phyloP scores from a whole-genome alignment of 306 rosid species.

The Notholithocarpus densiflorus region DNA sequence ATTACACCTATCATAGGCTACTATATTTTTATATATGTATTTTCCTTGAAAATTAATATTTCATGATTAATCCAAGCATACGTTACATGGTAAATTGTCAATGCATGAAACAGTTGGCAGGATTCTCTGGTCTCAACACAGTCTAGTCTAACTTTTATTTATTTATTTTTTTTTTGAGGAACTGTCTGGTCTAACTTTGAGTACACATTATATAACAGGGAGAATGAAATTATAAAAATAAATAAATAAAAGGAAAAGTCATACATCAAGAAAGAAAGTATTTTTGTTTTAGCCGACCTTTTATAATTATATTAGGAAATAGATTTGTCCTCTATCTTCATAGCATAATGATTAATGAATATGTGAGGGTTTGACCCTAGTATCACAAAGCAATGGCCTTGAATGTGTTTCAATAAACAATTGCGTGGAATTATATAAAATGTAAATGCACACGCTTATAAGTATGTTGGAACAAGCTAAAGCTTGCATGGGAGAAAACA shows the following conservation, averaged over 20 bases:
- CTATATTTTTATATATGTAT: neutral
- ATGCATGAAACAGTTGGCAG: neutral
- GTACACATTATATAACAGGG: neutral
- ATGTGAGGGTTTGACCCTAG: neutral
- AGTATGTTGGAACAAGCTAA: conserved; percentile 43
- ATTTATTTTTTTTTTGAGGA: too few species aligned
- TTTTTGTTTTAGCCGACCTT: neutral
- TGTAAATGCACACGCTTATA: conserved; percentile 26
- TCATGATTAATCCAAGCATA: neutral
- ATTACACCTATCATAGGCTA: neutral
- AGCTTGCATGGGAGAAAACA: conserved; percentile 62
- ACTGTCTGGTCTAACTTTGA: conserved; percentile 24
- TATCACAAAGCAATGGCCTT: neutral
- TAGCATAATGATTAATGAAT: neutral
- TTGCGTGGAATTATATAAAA: conserved; percentile 1
- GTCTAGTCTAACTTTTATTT: too few species aligned
- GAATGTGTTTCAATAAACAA: neutral
- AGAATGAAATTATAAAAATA: neutral
- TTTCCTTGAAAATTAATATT: neutral
- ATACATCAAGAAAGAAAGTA: neutral
- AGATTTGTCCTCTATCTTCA: neutral
- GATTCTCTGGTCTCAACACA: neutral
- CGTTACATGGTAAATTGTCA: neutral
- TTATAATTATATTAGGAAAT: neutral
- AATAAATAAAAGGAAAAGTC: too few species aligned